Base-by-base conservation (phyloP, 495 filamentous ascomycete species). In the Paragyromitra xinjiangensis region DNA sequence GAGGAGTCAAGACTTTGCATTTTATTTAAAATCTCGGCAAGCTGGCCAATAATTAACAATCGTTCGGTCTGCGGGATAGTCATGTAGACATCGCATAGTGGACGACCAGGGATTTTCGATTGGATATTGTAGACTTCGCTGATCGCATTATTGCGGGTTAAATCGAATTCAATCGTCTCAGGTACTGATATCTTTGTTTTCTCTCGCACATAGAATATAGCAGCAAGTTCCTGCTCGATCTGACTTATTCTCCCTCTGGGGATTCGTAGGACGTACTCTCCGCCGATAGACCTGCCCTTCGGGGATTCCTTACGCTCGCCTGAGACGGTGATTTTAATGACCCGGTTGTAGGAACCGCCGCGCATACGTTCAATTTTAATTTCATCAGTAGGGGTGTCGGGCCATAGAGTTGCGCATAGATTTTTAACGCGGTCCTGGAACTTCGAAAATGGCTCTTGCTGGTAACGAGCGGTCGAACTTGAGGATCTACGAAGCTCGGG, bases 211-310 rank as follows among this genome's bases (percentile, higher is more conserved):
- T 67, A 68, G 29, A 34, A n/a, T 39, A 73, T 16, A 24, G 50
- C 67, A n/a, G 71, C 62, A 45, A 73, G 48, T n/a, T 73, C 71
- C 6, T 64, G 51, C 14, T 73, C 62, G 45, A 73, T 67, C 6
- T 37, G 63, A 42, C 37, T 24, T 0, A n/a, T 40, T 7, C 34
- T 24, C 1, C 64, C 64, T 44, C 63, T 51, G 16, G 71, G 71
- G n/a, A 73, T 55, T 11, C 71, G 71, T 11, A 73, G 12, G 59
- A 73, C 24, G 24, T 73, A 73, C 29, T 26, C 51, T 45, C 8
- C 37, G 3, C 9, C 8, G 64, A n/a, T 12, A 6, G 4, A 26
- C 12, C n/a, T 65, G 5, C 37, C 55, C 24, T 39, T n/a, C 45
- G 11, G 22, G 34, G 24, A 16, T 34, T 34, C 4, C 29, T 34